Conservation (phyloP, 2,329 filamentous ascomycete genomes). For the Plenodomus tracheiphilus region DNA sequence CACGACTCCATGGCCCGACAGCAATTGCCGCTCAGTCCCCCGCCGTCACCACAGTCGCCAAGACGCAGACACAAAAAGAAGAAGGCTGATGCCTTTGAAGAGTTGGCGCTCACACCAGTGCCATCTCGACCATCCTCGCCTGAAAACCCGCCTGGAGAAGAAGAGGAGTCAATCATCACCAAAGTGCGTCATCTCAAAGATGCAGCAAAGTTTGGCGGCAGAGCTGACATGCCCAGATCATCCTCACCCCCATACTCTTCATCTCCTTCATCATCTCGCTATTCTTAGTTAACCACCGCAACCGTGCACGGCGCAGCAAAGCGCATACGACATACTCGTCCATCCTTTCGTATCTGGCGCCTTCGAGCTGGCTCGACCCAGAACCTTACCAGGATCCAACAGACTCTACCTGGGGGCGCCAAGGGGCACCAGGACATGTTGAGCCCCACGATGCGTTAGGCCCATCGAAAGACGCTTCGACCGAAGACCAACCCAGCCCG, state of each 20-base stretch:
- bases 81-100: slow-evolving; percentile 32
- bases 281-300: slow-evolving; percentile 63
- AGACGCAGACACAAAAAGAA: slow-evolving; percentile 28
- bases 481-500: slow-evolving; percentile 1
- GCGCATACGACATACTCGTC: slow-evolving; percentile 27
- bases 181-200: slow-evolving; percentile 18
- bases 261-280: slow-evolving; percentile 68
- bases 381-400: slow-evolving; percentile 50
- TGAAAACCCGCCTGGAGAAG: slow-evolving; percentile 14
- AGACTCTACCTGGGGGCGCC: slow-evolving; percentile 29
- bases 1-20: slow-evolving; percentile 15
- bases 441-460: slow-evolving; percentile 25
- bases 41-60: slow-evolving; percentile 30
- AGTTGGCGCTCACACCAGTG: slow-evolving; percentile 29
- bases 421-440: slow-evolving; percentile 19
- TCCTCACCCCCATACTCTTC: slow-evolving; percentile 67
- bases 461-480: slow-evolving; percentile 9
- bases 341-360: slow-evolving; percentile 25
- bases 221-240: slow-evolving; percentile 29
- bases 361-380: slow-evolving; percentile 38
- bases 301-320: slow-evolving; percentile 54
- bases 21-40: slow-evolving; percentile 30
- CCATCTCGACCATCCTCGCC: slow-evolving; percentile 27
- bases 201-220: neutral
- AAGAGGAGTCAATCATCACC: slow-evolving; percentile 28